Evolutionary conservation across 2,329 filamentous ascomycete species (phyloP).

Genomic region (Colletotrichum incanum): DNA sequence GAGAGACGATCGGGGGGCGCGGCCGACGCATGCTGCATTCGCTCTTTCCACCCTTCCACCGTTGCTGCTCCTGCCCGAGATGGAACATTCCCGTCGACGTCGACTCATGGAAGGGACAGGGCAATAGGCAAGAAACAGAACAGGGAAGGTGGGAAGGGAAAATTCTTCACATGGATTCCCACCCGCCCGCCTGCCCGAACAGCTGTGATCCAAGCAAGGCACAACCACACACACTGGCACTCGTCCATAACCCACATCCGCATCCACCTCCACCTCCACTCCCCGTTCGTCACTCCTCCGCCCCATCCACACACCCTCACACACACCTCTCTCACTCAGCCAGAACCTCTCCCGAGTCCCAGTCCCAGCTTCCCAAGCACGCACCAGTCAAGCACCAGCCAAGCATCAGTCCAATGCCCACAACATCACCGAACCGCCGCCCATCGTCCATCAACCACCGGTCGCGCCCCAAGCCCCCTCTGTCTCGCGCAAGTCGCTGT

Average conservation of each 20-base stretch:
- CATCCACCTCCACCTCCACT: conserved; percentile 3
- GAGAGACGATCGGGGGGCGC: not conserved
- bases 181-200: conserved; percentile 9
- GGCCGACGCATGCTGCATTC: not conserved
- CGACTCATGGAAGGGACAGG: not conserved
- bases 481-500: not conserved
- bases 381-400: not conserved
- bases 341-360: not conserved
- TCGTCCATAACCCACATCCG: not conserved
- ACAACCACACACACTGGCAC: not conserved
- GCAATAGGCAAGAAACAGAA: conserved; percentile 2
- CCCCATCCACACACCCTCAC: not conserved
- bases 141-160: conserved; percentile 40
- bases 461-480: not conserved
- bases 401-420: not conserved
- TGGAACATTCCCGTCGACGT: not conserved
- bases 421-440: not conserved
- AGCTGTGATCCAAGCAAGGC: not conserved
- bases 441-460: not conserved
- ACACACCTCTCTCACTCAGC: not conserved
- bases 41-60: not conserved
- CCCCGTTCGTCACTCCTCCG: conserved; percentile 1
- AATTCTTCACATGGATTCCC: conserved; percentile 39
- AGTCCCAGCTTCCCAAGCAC: not conserved
- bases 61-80: not conserved